phyloP scores from a whole-genome alignment of 768 basidiomycete genomes.

The Mycena galopus region DNA sequence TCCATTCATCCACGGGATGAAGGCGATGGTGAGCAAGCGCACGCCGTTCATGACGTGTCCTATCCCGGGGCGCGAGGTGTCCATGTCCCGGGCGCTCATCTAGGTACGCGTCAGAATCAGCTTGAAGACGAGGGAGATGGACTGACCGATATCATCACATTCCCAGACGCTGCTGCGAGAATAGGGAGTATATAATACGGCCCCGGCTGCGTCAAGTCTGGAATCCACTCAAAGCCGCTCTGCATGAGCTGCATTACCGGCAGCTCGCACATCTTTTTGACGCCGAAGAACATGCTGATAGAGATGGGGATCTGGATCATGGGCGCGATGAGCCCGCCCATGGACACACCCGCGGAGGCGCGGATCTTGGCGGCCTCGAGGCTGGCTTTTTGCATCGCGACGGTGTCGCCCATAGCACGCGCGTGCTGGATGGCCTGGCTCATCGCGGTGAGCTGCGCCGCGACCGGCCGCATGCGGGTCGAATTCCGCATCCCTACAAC shows the following conservation, averaged over 20 bases:
- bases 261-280: conserved; percentile 77
- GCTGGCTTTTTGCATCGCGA: conserved; percentile 67
- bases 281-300: conserved; percentile 85
- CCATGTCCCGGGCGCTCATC: conserved; percentile 66
- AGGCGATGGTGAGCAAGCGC: conserved; percentile 66
- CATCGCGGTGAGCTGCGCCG: conserved; percentile 62
- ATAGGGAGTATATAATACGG: conserved; percentile 83
- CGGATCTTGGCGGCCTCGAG: conserved; percentile 69
- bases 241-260: conserved; percentile 82
- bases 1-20: conserved; percentile 59
- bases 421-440: conserved; percentile 59
- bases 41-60: conserved; percentile 79
- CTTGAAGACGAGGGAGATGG: background rate
- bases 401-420: conserved; percentile 49
- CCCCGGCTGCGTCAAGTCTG: conserved; percentile 84
- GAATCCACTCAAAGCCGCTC: conserved; percentile 81
- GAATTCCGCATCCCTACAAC: conserved; percentile 69
- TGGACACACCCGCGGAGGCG: conserved; percentile 73
- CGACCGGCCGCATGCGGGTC: conserved; percentile 71
- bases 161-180: conserved; percentile 68
- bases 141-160: conserved; percentile 78
- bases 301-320: conserved; percentile 83
- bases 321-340: conserved; percentile 60
- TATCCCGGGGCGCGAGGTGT: conserved; percentile 66
- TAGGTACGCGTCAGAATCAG: conserved; percentile 29